Evolutionary conservation across 768 basidiomycete species (phyloP).

Genomic region (Fomitopsis pulvina): DNA sequence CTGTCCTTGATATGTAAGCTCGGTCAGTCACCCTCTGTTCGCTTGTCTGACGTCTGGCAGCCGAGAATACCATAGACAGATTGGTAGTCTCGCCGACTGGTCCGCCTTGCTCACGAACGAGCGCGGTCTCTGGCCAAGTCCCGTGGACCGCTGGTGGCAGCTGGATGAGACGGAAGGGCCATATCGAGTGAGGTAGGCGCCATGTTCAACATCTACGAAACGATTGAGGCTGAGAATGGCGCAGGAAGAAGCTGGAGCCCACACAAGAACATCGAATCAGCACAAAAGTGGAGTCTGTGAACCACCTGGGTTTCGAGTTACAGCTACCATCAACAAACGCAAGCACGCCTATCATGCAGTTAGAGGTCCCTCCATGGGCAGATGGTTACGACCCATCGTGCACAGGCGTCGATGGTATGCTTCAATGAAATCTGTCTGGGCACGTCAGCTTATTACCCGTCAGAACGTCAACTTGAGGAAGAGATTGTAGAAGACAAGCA

Average conservation of each 20-base stretch:
- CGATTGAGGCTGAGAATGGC: constrained; percentile 3
- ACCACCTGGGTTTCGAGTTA: not conserved
- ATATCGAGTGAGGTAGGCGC: constrained; percentile 68
- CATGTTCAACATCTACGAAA: not conserved
- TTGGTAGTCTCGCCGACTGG: constrained; percentile 55
- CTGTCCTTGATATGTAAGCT: constrained; percentile 64
- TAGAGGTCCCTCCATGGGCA: constrained; percentile 68
- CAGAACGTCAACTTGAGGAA: constrained; percentile 56
- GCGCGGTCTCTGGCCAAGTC: constrained; percentile 75
- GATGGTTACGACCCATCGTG: constrained; percentile 65
- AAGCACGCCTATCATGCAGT: constrained; percentile 25
- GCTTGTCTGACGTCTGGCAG: constrained; percentile 29
- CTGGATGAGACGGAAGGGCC: constrained; percentile 93
- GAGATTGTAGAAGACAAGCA: constrained; percentile 87
- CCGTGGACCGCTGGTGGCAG: constrained; percentile 53
- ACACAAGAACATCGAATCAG: constrained; percentile 39
- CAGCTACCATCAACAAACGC: not conserved
- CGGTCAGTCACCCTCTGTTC: not conserved
- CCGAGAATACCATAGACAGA: constrained; percentile 70
- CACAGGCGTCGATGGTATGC: constrained; percentile 54
- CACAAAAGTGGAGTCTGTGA: constrained; percentile 36
- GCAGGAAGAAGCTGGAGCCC: constrained; percentile 74
- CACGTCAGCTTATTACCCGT: not conserved
- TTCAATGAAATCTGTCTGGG: not conserved
- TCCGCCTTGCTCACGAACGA: constrained; percentile 59